Evolutionary conservation across 2,329 filamentous ascomycete genomes (phyloP).

Genomic region (Colletotrichum sp.): DNA sequence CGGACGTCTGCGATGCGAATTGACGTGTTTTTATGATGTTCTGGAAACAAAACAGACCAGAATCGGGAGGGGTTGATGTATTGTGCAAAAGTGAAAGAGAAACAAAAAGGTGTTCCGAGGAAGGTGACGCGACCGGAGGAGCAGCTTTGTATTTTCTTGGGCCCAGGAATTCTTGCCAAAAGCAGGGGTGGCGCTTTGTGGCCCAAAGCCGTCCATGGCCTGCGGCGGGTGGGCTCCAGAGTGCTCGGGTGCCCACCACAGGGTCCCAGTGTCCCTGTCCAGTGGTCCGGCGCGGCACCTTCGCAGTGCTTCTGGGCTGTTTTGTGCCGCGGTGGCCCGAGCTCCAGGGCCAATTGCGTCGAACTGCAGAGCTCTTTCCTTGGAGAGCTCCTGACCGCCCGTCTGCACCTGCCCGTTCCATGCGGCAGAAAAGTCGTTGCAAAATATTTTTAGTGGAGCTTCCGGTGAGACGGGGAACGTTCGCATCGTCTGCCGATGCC

Average conservation of each 20-base stretch:
- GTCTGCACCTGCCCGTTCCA: not conserved
- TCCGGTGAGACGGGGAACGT: constrained; percentile 14
- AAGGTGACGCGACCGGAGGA: constrained; percentile 19
- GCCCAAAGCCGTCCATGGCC: not conserved
- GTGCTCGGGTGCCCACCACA: not conserved
- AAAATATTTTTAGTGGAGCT: not conserved
- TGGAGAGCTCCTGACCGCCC: constrained; percentile 10
- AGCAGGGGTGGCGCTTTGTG: constrained; percentile 20
- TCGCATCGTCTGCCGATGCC: constrained; percentile 10
- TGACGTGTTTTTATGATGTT: not conserved
- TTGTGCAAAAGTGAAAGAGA: not conserved
- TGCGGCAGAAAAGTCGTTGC: not conserved
- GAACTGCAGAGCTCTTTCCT: not conserved
- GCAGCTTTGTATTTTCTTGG: constrained; percentile 22
- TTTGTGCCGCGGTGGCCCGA: constrained; percentile 4
- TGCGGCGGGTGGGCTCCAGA: not conserved
- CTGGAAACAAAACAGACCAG: not conserved
- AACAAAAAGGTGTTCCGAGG: constrained; percentile 6
- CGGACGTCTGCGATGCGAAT: not conserved
- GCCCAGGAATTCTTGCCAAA: constrained; percentile 12
- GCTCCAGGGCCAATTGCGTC: constrained; percentile 7
- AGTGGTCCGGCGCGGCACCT: not conserved
- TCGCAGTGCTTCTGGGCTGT: not conserved
- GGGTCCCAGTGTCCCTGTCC: not conserved
- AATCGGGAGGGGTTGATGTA: not conserved